Evolutionary conservation across 257 asterid genomes (phyloP), one percentile per base, ranked within the genome.

Genomic region (Oldenlandia corymbosa): DNA sequence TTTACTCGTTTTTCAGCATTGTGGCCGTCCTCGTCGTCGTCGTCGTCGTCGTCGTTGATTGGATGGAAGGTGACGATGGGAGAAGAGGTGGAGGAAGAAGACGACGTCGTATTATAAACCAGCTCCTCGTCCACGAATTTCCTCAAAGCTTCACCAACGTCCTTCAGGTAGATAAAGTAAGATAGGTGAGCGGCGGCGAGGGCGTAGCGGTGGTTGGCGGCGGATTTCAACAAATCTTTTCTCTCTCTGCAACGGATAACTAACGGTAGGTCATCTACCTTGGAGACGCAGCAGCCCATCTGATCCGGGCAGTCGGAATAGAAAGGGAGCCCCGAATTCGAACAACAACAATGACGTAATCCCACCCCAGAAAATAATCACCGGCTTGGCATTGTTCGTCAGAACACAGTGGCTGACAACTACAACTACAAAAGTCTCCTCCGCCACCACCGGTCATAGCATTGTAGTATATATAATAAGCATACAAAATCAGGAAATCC

Each of bases 141-240:
- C 68, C 95, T 75, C 26, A 93, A 80, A 11, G 97, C 95, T 14
- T 93, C 94, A n/a, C 99, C 97, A n/a, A 93, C 85, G 60, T 77
- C 87, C 70, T 78, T 90, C 53, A 93, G 85, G 0, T 95, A 90
- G 26, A 74, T 84, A 68, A 93, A 93, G 64, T 90, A 90, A 18
- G 97, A 75, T 21, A 90, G 75, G 75, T 93, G 99, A 8, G 97
- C 95, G 34, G 95, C 86, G n/a, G 99, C 91, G 45, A 93, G 84
- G 5, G 95, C 91, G 77, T 82, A 93, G 65, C 97, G 90, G 79
- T 90, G 82, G 79, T 85, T 79, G 34, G 94, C 94, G 73, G 97
- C 96, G 58, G 84, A 83, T 75, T 84, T 90, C 12, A 93, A 72
- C 60, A 93, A 78, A 37, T 93, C 94, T 26, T 81, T 75, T 66